Base-by-base conservation (phyloP, 805 yeast species). In the Starmerella bombi region DNA sequence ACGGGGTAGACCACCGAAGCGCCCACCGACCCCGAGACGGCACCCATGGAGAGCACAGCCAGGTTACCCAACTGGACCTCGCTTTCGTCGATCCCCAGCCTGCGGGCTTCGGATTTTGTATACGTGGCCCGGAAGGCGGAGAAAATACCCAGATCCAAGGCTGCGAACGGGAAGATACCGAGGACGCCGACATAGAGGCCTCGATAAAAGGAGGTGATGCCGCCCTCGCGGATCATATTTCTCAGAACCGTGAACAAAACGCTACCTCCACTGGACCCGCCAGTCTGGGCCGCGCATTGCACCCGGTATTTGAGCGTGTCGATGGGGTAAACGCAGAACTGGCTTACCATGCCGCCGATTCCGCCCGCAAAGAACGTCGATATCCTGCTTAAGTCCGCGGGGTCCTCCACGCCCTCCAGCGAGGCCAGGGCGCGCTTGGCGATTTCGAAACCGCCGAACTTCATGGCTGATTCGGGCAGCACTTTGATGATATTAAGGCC, bases 151-250 rank as follows among this genome's bases (percentile, higher is more conserved):
- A 91, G 65, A 59, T 91, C 98, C 23, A 91, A 65, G 0, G 98
- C 98, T 1, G 97, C 96, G 58, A 86, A 91, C 0, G 98, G 98
- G 64, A 91, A 91, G 50, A 91, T 88, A 36, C 98, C 98, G 44
- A 86, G 72, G 3, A 86, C 74, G n/a, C 98, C 98, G 20, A 84
- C 93, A 39, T 73, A 60, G 17, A 88, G 68, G 21, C 98, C 98
- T 48, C 97, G 64, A 58, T 91, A 91, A 54, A 85, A 91, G 4
- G 80, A 61, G 34, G 69, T 60, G 2, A 82, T 21, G 0, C 97
- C 97, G 31, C 94, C 94, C 46, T 77, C 82, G 42, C 56, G 59
- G 60, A 72, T 81, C 82, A 88, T 80, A 37, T 77, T 74, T 48
- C 66, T 73, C 2, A 93, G 85, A 0, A 95, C 85, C 30, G 66